These are phyloP conservation scores for Quercus gilva DNA, from an alignment of 306 rosid species.

Conservation along the genomic window DNA sequence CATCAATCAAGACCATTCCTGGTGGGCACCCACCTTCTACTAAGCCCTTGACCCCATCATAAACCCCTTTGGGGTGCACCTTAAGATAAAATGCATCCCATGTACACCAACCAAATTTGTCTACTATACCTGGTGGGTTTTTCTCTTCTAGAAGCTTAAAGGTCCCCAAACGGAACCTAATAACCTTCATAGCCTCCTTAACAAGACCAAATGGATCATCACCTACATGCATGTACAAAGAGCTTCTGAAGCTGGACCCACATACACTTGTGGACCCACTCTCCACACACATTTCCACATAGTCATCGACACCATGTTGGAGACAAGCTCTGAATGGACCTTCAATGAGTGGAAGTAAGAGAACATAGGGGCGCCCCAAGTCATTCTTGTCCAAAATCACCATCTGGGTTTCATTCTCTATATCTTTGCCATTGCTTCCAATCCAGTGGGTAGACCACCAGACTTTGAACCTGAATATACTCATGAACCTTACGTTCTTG, in stretches of 20 bases:
- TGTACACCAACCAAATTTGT: conserved; percentile 80
- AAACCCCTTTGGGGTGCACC: conserved; percentile 55
- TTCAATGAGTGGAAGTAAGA: conserved; percentile 62
- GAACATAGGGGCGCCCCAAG: conserved; percentile 45
- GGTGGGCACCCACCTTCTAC: conserved; percentile 73
- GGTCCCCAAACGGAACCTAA: conserved; percentile 47
- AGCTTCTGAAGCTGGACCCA: conserved; percentile 38
- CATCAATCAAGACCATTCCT: conserved; percentile 56
- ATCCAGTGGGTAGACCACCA: conserved; percentile 83
- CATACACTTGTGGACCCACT: conserved; percentile 61
- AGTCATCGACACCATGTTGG: conserved; percentile 29
- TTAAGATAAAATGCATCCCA: conserved; percentile 80
- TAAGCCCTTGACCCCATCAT: conserved; percentile 46
- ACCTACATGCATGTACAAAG: conserved; percentile 52
- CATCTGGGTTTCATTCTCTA: conserved; percentile 62
- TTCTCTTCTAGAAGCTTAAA: conserved; percentile 65
- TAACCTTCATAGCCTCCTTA: conserved; percentile 42
- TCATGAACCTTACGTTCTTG: conserved; percentile 37
- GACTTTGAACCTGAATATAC: conserved; percentile 67
- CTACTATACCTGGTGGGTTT: conserved; percentile 45
- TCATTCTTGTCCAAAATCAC: conserved; percentile 42
- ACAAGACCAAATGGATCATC: conserved; percentile 49
- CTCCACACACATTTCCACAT: conserved; percentile 54
- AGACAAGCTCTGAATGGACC: conserved; percentile 54
- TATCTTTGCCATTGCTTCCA: conserved; percentile 44